Percentiles rank a stretch among this genome's conserved stretches.
These are phyloP conservation scores for Vanilla planifolia DNA, from an alignment of 106 monocot genomes.

Conservation along the genomic window DNA sequence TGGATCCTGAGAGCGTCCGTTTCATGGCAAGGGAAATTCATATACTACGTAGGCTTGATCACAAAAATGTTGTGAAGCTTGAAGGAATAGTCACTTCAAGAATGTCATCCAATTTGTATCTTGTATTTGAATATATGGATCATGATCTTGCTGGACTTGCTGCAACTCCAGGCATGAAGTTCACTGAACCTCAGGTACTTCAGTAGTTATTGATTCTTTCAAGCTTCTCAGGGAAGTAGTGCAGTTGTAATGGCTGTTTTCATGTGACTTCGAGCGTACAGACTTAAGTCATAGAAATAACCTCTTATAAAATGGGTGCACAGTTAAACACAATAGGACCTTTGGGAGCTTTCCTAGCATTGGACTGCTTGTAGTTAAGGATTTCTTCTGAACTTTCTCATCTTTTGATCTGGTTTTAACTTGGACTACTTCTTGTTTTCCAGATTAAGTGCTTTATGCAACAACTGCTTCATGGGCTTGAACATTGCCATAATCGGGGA, in stretches of 20 bases:
- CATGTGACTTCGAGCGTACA: too few species aligned
- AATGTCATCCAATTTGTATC: constrained; percentile 47
- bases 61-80: constrained; percentile 65
- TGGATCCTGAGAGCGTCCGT: constrained; percentile 66
- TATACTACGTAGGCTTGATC: constrained; percentile 57
- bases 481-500: constrained; percentile 67
- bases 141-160: constrained; percentile 68
- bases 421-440: too few species aligned
- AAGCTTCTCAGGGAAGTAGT: too few species aligned
- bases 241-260: too few species aligned
- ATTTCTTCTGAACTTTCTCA: too few species aligned
- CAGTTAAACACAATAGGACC: too few species aligned
- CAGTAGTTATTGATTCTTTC: too few species aligned
- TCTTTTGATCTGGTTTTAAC: background rate
- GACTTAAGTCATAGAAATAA: too few species aligned
- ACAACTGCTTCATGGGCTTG: constrained; percentile 68
- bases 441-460: constrained; percentile 80
- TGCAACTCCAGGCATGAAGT: constrained; percentile 45
- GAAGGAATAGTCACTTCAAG: constrained; percentile 62
- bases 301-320: too few species aligned
- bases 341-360: too few species aligned
- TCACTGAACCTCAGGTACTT: constrained; percentile 59
- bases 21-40: constrained; percentile 75
- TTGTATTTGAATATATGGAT: constrained; percentile 76
- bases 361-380: too few species aligned